Base-by-base conservation (phyloP, 1,284 basidiomycete genomes). In the Papiliotrema nemorosa region DNA sequence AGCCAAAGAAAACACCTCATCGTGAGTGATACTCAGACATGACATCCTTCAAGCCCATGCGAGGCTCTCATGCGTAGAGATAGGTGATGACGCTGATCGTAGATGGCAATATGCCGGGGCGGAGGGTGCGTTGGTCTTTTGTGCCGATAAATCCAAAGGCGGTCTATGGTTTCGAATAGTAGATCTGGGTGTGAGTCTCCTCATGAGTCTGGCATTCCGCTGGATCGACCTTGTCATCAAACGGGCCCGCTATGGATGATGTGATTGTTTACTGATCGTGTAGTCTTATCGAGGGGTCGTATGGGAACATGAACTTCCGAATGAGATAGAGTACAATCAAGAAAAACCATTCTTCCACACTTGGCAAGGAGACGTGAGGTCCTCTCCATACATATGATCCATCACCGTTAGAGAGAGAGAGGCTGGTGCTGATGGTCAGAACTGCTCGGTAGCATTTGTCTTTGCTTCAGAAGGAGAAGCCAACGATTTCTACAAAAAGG, bases 271-370 rank as follows among this genome's bases (percentile, higher is more conserved):
- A 33, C 41, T 40, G 20, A 36, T 25, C n/a, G n/a, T 29, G 14
- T 59, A 78, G 64, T 88, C 90, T 13, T 90, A 87, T 1, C 77
- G 89, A 45, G 92, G 91, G 10, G 81, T 93, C 26, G 84, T 93
- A 38, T 98, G 94, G 94, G 85, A 92, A 58, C 90, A 97, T 63
- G 92, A 96, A 69, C 74, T 97, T 2, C 96, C 93, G 60, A 82
- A 88, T 34, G 85, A 84, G 39, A 84, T 96, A 57, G 83, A 87
- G 54, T 91, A 91, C 72, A 80, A 84, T 66, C 82, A 88, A 67
- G 94, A 97, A 69, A 81, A 92, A 57, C 82, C 87, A 2, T 96
- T 87, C 80, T 97, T 97, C 70, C 90, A 97, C 76, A 86, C 90
- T 2, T 97, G 97, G 72, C 80, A 86, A 13, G 88, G 90, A 48